Percentiles rank a stretch among this genome's conserved stretches.
Evolutionary conservation across 2,329 filamentous ascomycete species (phyloP).

Genomic region (Magnaporthales sp.): DNA sequence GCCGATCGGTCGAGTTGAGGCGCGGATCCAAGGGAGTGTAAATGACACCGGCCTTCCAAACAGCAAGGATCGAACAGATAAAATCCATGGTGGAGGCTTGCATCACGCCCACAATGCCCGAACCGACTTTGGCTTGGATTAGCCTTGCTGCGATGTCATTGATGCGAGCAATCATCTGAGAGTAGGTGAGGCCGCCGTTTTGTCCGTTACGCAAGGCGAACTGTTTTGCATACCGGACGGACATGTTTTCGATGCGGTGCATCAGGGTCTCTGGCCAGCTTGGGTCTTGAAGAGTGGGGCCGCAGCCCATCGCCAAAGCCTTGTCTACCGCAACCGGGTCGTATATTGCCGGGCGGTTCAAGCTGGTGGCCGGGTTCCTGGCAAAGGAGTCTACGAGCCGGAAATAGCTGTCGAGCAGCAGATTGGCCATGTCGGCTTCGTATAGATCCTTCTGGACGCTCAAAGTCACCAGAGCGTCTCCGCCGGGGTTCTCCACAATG

Average conservation of each 20-base stretch:
- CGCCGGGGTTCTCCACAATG: not conserved
- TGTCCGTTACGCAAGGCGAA: not conserved
- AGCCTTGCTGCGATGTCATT: not conserved
- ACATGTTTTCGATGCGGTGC: not conserved
- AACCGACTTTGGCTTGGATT: not conserved
- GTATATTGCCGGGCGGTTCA: not conserved
- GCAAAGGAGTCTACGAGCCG: not conserved
- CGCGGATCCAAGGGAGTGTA: not conserved
- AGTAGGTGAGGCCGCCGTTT: not conserved
- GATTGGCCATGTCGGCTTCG: not conserved
- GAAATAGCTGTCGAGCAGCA: not conserved
- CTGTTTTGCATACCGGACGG: not conserved
- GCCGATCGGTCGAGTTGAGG: not conserved
- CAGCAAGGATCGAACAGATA: conserved; percentile 13
- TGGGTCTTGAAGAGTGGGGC: not conserved
- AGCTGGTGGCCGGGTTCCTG: not conserved
- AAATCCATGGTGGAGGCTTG: conserved; percentile 21
- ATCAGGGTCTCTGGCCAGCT: not conserved
- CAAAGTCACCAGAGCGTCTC: conserved; percentile 14
- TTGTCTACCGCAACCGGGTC: not conserved
- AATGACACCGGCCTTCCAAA: not conserved
- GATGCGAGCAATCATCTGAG: not conserved
- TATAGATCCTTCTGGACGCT: not conserved
- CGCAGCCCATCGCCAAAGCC: not conserved
- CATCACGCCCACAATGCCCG: conserved; percentile 27